phyloP scores from a whole-genome alignment of 2,329 filamentous ascomycete species.

The Talaromyces sp. region DNA sequence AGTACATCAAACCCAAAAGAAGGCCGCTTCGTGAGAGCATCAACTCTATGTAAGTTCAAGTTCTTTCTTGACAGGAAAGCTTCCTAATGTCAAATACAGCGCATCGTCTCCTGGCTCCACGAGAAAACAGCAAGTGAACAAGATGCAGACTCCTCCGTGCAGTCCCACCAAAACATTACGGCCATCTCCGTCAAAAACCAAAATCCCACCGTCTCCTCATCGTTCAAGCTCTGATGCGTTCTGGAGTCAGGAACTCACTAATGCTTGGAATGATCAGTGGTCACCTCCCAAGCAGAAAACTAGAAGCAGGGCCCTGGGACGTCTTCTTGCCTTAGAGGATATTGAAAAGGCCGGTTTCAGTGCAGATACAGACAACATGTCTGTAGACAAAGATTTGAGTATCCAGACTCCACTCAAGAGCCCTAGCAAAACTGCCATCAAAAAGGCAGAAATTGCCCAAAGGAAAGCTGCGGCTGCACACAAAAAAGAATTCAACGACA shows the following conservation, averaged over 20 bases:
- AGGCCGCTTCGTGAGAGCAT: constrained; percentile 18
- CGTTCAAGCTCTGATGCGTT: constrained; percentile 52
- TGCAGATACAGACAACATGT: background rate
- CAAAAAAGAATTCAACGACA: constrained; percentile 52
- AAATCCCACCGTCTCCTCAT: constrained; percentile 50
- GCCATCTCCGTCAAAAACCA: constrained; percentile 48
- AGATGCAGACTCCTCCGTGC: constrained; percentile 39
- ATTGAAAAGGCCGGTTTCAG: constrained; percentile 23
- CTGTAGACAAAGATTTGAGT: background rate
- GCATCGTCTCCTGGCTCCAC: constrained; percentile 9
- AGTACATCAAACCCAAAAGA: constrained; percentile 8
- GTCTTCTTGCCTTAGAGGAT: constrained; percentile 33
- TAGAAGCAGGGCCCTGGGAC: constrained; percentile 20
- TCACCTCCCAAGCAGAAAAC: constrained; percentile 47
- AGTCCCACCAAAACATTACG: constrained; percentile 44
- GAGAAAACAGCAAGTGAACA: constrained; percentile 16
- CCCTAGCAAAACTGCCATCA: constrained; percentile 38
- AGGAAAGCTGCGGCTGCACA: constrained; percentile 35
- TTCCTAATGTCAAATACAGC: background rate
- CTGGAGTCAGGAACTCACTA: constrained; percentile 51
- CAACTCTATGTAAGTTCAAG: constrained; percentile 11
- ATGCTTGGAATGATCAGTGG: constrained; percentile 54
- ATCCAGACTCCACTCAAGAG: constrained; percentile 21
- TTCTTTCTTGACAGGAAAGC: background rate
- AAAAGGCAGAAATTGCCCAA: constrained; percentile 35